Conservation (phyloP, 768 basidiomycete genomes). For the Russula griseocarnosa region DNA sequence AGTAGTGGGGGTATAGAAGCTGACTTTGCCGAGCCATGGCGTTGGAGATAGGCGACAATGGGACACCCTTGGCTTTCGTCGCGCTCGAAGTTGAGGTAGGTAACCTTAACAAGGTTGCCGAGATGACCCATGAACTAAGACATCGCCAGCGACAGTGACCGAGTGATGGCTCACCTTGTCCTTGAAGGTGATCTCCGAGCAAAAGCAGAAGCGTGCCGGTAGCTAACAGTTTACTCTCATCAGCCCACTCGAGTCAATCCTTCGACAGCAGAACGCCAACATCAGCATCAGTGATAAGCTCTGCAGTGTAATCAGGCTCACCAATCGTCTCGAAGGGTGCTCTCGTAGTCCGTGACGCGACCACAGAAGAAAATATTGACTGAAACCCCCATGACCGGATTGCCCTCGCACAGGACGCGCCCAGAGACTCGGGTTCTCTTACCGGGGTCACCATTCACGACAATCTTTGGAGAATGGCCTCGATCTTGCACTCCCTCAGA, state of each 20-base stretch:
- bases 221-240: conserved; percentile 69
- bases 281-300: conserved; percentile 66
- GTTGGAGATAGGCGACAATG: conserved; percentile 86
- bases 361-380: conserved; percentile 98
- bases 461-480: no score
- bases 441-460: conserved; percentile 85
- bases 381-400: conserved; percentile 88
- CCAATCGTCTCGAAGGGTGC: conserved; percentile 93
- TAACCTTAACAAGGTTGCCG: conserved; percentile 85
- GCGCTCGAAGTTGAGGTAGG: conserved; percentile 78
- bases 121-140: conserved; percentile 86
- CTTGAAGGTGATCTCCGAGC: conserved; percentile 86
- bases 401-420: conserved; percentile 67
- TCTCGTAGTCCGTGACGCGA: conserved; percentile 86
- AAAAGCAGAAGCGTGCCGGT: conserved; percentile 86
- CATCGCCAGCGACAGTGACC: conserved; percentile 77
- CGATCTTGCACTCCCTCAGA: no score
- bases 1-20: conserved; percentile 69
- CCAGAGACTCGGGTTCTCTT: conserved; percentile 92
- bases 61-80: conserved; percentile 92
- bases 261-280: conserved; percentile 92
- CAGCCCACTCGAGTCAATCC: conserved; percentile 97
- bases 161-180: conserved; percentile 81
- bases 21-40: conserved; percentile 80
- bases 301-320: conserved; percentile 83